These are phyloP conservation scores for Diaporthe destruens DNA, from an alignment of 2,329 filamentous ascomycete species.

Conservation along the genomic window DNA sequence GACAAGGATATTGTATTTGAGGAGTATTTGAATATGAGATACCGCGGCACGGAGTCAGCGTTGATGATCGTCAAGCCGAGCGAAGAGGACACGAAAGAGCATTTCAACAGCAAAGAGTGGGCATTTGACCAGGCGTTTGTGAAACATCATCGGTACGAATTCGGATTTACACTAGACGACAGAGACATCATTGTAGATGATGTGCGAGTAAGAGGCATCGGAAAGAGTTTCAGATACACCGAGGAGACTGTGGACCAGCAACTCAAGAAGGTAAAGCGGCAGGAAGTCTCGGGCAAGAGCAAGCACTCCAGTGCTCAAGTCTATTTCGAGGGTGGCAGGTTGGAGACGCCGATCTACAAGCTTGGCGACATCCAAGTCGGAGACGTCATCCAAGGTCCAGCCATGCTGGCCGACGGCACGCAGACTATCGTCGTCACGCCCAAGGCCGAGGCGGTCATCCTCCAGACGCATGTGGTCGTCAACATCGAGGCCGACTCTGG, in stretches of 20 bases:
- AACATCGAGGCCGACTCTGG: conserved; percentile 75
- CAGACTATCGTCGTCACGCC: conserved; percentile 95
- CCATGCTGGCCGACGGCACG: conserved; percentile 87
- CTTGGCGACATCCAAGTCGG: conserved; percentile 80
- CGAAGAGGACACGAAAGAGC: conserved; percentile 69
- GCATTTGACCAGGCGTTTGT: conserved; percentile 88
- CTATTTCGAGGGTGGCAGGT: conserved; percentile 86
- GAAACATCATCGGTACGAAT: conserved; percentile 90
- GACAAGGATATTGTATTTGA: conserved; percentile 83
- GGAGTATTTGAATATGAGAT: conserved; percentile 94
- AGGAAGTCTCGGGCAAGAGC: conserved; percentile 69
- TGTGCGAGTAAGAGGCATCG: conserved; percentile 88
- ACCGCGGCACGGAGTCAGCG: conserved; percentile 89
- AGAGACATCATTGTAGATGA: conserved; percentile 92
- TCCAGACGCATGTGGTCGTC: conserved; percentile 90
- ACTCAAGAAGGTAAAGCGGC: conserved; percentile 75
- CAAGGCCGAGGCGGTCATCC: conserved; percentile 78
- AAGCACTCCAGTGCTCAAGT: conserved; percentile 76
- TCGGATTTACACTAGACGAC: conserved; percentile 87
- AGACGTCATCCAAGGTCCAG: conserved; percentile 81
- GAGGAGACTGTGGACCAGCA: conserved; percentile 89
- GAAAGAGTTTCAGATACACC: conserved; percentile 84
- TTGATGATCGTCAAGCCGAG: conserved; percentile 87
- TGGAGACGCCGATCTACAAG: conserved; percentile 85
- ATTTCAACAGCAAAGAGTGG: conserved; percentile 77